A percentile compares a stretch with the other conserved stretches of the same genome.
phyloP scores from a whole-genome alignment of 2,329 filamentous ascomycete genomes.

The Penicillium concentricum region DNA sequence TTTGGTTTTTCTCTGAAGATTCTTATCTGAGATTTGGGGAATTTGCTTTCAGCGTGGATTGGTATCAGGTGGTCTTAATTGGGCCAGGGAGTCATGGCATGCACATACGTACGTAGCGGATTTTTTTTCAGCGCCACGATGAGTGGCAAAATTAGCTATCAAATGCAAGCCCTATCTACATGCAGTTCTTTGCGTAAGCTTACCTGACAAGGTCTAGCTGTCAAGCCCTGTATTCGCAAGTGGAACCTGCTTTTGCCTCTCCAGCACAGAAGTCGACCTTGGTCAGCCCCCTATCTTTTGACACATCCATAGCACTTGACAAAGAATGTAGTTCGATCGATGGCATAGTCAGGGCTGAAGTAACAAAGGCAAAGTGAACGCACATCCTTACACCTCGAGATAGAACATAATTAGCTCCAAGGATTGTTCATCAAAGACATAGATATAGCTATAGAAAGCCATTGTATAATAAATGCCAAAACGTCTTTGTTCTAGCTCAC shows the following conservation, averaged over 20 bases:
- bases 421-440: no score
- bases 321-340: neutral
- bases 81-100: conserved; percentile 17
- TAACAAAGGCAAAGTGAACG: neutral
- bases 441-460: neutral
- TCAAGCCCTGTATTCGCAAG: neutral
- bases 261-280: no score
- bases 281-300: neutral
- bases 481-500: neutral
- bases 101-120: conserved; percentile 7
- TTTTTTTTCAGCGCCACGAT: conserved; percentile 3
- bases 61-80: conserved; percentile 3
- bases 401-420: neutral
- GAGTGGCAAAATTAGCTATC: neutral
- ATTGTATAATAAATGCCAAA: neutral
- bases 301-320: no score
- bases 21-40: neutral
- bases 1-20: neutral
- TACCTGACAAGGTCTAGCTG: neutral
- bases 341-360: neutral
- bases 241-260: no score
- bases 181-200: neutral
- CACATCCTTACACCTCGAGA: neutral
- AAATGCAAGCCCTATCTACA: neutral
- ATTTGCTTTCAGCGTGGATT: conserved; percentile 3